Evolutionary conservation across 1,139 yeast species (phyloP), one percentile per base, ranked within the genome.

Genomic region (Meyerozyma guilliermondii): DNA sequence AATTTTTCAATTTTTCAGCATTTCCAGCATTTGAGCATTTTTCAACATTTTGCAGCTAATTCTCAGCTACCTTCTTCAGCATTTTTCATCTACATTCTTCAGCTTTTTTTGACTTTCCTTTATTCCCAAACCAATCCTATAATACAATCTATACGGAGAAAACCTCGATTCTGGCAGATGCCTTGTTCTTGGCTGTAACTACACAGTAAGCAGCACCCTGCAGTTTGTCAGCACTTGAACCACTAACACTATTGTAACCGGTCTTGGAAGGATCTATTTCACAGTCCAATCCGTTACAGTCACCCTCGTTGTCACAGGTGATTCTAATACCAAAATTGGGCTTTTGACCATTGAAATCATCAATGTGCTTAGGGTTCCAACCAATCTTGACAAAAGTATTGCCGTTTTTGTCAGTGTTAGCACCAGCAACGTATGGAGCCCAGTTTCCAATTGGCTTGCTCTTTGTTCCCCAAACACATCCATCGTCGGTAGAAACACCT

Each of bases 381-480:
- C 94, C 96, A 58, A 88, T 78, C 66, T 86, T 88, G 51, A 85
- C 85, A 61, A 53, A 87, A 3, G 96, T 87, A 60, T 79, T 77
- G 26, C 87, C 85, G 43, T 58, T 62, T 44, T 62, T 62, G 60
- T 86, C 95, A 66, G 78, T 78, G 68, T 87, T 87, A 51, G 91
- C 88, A 50, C 96, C 96, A 14, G 94, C 95, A 47, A 88, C 95
- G 55, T 86, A 88, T 22, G 96, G 96, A 22, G 95, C 68, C 96
- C 96, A 88, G 74, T 88, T 87, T 46, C 96, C 96, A 50, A 71
- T 68, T 17, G 92, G 82, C 49, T 83, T 70, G 44, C 71, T 66
- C 23, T 71, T 71, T 24, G 83, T 61, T 1, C 96, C 96, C 96
- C 96, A 88, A 47, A 78, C 78, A 65, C 96, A 88, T 28, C 84